Conservation (phyloP, 1,284 basidiomycete genomes). For the Tilletia setariae region DNA sequence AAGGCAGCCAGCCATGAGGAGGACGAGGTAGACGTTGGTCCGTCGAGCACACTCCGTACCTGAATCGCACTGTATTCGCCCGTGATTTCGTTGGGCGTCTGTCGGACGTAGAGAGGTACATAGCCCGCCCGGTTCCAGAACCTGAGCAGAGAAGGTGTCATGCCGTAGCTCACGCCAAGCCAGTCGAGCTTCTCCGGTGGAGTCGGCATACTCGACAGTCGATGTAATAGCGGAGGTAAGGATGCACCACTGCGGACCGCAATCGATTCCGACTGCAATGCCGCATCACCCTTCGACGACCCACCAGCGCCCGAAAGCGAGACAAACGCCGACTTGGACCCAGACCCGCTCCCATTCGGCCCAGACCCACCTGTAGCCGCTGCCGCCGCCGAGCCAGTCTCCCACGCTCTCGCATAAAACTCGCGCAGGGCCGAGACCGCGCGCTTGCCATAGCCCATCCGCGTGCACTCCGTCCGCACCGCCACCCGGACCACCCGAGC, state of each 20-base stretch:
- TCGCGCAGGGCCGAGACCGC: conserved; percentile 80
- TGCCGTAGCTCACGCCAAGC: conserved; percentile 90
- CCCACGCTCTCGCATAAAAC: conserved; percentile 67
- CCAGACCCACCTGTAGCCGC: neutral
- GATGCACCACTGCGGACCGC: conserved; percentile 69
- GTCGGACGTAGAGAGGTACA: conserved; percentile 85
- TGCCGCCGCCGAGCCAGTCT: neutral
- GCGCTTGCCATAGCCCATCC: conserved; percentile 93
- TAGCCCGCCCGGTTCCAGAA: conserved; percentile 97
- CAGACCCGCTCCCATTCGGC: neutral
- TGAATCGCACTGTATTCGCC: conserved; percentile 96
- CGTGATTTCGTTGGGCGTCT: conserved; percentile 89
- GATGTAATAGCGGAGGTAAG: conserved; percentile 91
- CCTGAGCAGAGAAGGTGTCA: conserved; percentile 81
- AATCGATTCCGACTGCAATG: conserved; percentile 51
- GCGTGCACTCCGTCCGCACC: conserved; percentile 89
- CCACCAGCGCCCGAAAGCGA: conserved; percentile 15
- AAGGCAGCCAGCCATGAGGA: conserved; percentile 83
- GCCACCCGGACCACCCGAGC: conserved; percentile 90
- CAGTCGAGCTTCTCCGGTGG: conserved; percentile 91
- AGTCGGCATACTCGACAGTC: conserved; percentile 71
- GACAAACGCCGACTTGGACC: conserved; percentile 8
- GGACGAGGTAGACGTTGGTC: conserved; percentile 53
- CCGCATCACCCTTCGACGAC: neutral
- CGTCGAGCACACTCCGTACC: conserved; percentile 64